phyloP scores from a whole-genome alignment of 2,329 filamentous ascomycete genomes.

The Clarireedia hainanense region DNA sequence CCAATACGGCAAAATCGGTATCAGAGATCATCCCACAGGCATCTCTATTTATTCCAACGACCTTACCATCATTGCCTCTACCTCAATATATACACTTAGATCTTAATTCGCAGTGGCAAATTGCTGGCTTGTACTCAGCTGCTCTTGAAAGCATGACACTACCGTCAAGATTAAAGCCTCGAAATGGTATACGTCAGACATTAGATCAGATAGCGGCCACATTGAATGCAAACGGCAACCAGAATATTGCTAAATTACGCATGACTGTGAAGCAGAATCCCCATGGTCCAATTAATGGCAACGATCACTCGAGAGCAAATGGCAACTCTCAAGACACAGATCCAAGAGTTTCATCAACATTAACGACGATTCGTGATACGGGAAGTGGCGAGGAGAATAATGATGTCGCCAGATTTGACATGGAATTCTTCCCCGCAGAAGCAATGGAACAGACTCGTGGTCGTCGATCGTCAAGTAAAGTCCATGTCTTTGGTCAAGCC shows the following conservation, averaged over 20 bases:
- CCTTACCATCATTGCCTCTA: conserved; percentile 48
- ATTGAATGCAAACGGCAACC: conserved; percentile 69
- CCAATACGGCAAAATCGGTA: conserved; percentile 68
- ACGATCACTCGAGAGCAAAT: conserved; percentile 7
- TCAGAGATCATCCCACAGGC: conserved; percentile 61
- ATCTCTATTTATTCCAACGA: conserved; percentile 70
- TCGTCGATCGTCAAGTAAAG: conserved; percentile 16
- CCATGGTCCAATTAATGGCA: not conserved
- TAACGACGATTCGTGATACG: conserved; percentile 8
- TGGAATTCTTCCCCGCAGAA: conserved; percentile 29
- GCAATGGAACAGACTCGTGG: conserved; percentile 23
- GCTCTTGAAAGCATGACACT: conserved; percentile 74
- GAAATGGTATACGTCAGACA: conserved; percentile 36
- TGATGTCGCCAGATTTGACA: conserved; percentile 29
- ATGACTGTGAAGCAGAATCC: conserved; percentile 41
- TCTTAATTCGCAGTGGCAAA: conserved; percentile 65
- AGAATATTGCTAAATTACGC: conserved; percentile 67
- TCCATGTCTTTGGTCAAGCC: conserved; percentile 33
- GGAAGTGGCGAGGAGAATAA: conserved; percentile 20
- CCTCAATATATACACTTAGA: conserved; percentile 55
- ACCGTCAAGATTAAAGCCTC: conserved; percentile 57
- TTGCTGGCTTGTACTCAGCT: conserved; percentile 65
- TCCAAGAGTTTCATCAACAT: conserved; percentile 22
- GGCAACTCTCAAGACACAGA: conserved; percentile 23
- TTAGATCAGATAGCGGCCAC: conserved; percentile 57